phyloP scores from a whole-genome alignment of 2,329 filamentous ascomycete species.

The Bertia moriformis region DNA sequence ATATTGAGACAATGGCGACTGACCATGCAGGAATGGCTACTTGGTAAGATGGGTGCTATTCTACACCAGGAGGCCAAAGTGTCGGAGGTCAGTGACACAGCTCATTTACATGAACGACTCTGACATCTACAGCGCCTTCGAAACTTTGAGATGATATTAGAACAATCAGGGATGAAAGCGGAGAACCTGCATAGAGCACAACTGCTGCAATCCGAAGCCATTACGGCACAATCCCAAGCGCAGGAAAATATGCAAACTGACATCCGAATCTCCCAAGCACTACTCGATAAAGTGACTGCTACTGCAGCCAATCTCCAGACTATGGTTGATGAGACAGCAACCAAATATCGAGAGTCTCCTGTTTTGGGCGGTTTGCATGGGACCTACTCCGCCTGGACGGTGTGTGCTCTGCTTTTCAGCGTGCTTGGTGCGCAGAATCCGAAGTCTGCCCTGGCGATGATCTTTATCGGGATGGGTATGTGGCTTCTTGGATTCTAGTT shows the following conservation, averaged over 20 bases:
- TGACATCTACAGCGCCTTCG: background rate
- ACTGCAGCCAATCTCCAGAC: conserved; percentile 14
- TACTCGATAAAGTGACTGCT: conserved; percentile 13
- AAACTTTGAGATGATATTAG: background rate
- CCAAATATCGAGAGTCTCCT: conserved; percentile 9
- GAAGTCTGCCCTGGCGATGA: conserved; percentile 7
- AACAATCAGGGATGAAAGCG: background rate
- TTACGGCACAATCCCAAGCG: conserved; percentile 10
- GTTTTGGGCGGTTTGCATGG: conserved; percentile 6
- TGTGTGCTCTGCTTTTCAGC: conserved; percentile 10
- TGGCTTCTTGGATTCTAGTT: too few relatives aligned
- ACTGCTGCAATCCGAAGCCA: conserved; percentile 1
- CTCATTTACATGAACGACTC: background rate
- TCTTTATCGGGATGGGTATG: conserved; percentile 4
- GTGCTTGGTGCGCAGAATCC: conserved; percentile 10
- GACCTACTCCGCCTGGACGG: conserved; percentile 9
- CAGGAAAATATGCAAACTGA: conserved; percentile 12
- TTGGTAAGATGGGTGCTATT: background rate
- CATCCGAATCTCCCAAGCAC: conserved; percentile 12
- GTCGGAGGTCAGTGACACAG: background rate
- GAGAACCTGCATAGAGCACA: background rate
- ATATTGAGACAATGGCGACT: background rate
- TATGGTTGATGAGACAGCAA: conserved; percentile 13
- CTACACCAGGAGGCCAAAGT: background rate
- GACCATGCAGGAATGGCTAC: background rate